Evolutionary conservation across 1,284 basidiomycete species (phyloP).

Genomic region (Fomitopsis pinicola): DNA sequence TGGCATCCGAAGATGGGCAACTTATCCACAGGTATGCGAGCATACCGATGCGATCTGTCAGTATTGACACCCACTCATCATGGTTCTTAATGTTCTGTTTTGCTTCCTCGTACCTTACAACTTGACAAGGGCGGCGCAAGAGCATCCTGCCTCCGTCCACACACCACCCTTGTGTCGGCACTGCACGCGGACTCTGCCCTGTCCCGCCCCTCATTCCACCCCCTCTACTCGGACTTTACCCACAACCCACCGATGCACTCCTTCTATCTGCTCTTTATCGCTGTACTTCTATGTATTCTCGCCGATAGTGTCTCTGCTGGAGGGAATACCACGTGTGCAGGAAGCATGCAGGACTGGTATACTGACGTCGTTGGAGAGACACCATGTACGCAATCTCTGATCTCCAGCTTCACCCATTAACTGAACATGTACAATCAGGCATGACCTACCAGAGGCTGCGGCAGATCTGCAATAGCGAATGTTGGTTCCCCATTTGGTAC

Average conservation of each 20-base stretch:
- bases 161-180: no score
- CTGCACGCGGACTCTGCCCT: no score
- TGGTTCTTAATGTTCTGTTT: no score
- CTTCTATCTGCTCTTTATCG: neutral
- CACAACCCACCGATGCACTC: neutral
- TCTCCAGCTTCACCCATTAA: neutral
- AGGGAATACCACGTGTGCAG: conserved; percentile 1
- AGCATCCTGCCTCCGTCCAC: no score
- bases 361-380: conserved; percentile 1
- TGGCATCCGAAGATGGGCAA: no score
- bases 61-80: no score
- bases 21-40: no score
- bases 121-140: no score
- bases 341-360: neutral
- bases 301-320: neutral
- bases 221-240: no score
- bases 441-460: conserved; percentile 7
- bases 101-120: no score
- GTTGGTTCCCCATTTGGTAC: neutral
- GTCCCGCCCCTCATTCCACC: no score
- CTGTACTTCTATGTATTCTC: neutral
- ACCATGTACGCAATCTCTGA: neutral
- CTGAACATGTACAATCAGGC: neutral
- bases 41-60: no score
- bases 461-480: conserved; percentile 5